Conservation (phyloP, 345 rosid species). For the Sonneratia caseolaris region DNA sequence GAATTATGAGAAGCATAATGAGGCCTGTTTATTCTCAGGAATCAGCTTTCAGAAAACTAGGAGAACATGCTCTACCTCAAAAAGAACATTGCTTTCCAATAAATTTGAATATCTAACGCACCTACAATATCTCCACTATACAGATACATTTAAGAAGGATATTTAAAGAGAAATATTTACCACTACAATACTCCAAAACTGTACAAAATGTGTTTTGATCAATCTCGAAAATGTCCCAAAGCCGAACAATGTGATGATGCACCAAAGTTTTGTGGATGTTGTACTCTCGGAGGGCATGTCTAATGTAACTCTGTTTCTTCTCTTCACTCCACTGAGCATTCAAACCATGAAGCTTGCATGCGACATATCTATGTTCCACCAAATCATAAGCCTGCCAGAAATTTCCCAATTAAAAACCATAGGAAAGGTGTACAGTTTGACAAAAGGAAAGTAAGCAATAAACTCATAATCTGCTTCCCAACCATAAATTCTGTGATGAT, state of each 20-base stretch:
- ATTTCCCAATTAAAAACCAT: conserved; percentile 55
- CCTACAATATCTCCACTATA: not conserved
- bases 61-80: not conserved
- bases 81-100: not conserved
- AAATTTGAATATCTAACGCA: not conserved
- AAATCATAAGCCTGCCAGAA: conserved; percentile 96
- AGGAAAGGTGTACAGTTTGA: conserved; percentile 28
- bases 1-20: not conserved
- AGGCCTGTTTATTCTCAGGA: not conserved
- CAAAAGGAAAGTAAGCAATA: conserved; percentile 13
- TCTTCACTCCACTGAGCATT: conserved; percentile 99
- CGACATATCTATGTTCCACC: conserved; percentile 92
- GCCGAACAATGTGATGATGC: conserved; percentile 94
- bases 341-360: conserved; percentile 95
- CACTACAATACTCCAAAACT: conserved; percentile 89
- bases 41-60: not conserved
- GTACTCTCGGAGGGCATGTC: conserved; percentile 94
- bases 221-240: conserved; percentile 97
- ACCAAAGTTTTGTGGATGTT: conserved; percentile 95
- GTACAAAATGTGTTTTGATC: conserved; percentile 97
- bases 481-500: not conserved
- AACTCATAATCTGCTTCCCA: not conserved
- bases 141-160: not conserved
- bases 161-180: conserved; percentile 21
- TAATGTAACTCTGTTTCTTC: conserved; percentile 93